Conservation (phyloP, 2,329 filamentous ascomycete genomes). For the Colletotrichum plurivorum region DNA sequence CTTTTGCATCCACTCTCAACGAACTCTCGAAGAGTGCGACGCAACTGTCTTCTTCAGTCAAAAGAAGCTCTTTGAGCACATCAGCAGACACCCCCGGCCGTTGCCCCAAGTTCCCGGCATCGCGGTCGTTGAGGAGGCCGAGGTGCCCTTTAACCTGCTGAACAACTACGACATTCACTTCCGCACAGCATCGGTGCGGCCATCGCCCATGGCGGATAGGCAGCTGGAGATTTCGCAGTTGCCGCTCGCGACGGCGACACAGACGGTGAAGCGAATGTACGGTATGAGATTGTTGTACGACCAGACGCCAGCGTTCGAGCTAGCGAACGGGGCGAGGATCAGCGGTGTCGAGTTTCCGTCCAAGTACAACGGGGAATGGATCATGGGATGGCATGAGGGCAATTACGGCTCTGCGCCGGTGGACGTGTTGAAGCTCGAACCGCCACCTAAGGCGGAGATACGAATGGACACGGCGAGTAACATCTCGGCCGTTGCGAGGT, state of each 20-base stretch:
- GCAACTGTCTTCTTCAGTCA: conserved; percentile 70
- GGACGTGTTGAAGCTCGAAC: conserved; percentile 63
- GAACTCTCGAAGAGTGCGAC: conserved; percentile 67
- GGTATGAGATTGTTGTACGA: conserved; percentile 62
- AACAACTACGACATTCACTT: conserved; percentile 71
- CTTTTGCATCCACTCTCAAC: conserved; percentile 66
- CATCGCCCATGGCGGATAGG: conserved; percentile 60
- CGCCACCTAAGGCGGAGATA: conserved; percentile 61
- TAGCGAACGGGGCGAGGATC: conserved; percentile 63
- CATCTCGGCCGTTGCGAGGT: conserved; percentile 64
- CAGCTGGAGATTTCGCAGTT: conserved; percentile 55
- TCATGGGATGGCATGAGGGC: conserved; percentile 70
- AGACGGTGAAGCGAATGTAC: conserved; percentile 63
- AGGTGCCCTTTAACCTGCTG: conserved; percentile 55
- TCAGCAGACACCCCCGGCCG: conserved; percentile 67
- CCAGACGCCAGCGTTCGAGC: conserved; percentile 60
- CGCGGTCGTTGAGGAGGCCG: conserved; percentile 60
- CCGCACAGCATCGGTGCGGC: conserved; percentile 50
- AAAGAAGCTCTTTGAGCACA: conserved; percentile 66
- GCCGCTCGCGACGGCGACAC: conserved; percentile 61
- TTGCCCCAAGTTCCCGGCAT: conserved; percentile 64
- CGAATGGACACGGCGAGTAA: conserved; percentile 61
- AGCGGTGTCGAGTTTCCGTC: conserved; percentile 66
- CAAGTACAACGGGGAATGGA: conserved; percentile 69
- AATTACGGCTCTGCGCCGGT: conserved; percentile 63